phyloP scores from a whole-genome alignment of 169 alveolate species.

The Plasmodium vivax region DNA sequence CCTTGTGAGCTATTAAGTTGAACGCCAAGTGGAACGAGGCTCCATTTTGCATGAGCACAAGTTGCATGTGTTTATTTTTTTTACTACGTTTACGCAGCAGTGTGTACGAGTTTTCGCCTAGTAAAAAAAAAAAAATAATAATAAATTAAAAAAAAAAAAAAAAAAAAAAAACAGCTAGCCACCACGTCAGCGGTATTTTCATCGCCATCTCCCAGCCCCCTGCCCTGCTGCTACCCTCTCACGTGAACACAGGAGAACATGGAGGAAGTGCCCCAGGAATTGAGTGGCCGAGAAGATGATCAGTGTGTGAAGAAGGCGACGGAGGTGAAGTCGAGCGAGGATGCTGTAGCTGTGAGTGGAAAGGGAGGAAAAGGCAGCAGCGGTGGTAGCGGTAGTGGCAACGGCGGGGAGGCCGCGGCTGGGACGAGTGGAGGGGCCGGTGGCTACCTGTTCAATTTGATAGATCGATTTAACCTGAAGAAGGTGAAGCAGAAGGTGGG shows the following conservation, averaged over 20 bases:
- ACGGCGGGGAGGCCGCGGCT: not conserved
- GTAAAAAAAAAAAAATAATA: not conserved
- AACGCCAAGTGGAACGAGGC: not conserved
- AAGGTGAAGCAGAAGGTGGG: constrained; percentile 6
- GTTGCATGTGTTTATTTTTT: not conserved
- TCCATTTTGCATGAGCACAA: not conserved
- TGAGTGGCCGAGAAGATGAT: constrained; percentile 5
- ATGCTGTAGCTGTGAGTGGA: not conserved
- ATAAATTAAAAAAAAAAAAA: not conserved
- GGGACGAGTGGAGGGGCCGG: not conserved
- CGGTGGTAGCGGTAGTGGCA: not conserved
- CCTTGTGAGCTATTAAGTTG: not conserved
- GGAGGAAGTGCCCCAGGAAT: constrained; percentile 11
- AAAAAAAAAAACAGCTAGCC: not conserved
- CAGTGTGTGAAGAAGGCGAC: not conserved
- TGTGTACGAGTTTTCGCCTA: not conserved
- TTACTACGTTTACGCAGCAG: not conserved
- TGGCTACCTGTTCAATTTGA: constrained; percentile 29
- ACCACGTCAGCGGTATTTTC: not conserved
- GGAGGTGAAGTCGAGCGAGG: not conserved
- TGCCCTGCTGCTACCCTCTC: not conserved
- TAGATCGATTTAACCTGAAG: constrained; percentile 49
- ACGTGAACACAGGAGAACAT: not conserved
- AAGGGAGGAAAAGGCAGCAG: not conserved
- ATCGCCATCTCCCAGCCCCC: not conserved